A percentile compares a stretch with the other conserved stretches of the same genome.
These are phyloP conservation scores for Claviceps sp. DNA, from an alignment of 2,329 filamentous ascomycete genomes.

Conservation along the genomic window DNA sequence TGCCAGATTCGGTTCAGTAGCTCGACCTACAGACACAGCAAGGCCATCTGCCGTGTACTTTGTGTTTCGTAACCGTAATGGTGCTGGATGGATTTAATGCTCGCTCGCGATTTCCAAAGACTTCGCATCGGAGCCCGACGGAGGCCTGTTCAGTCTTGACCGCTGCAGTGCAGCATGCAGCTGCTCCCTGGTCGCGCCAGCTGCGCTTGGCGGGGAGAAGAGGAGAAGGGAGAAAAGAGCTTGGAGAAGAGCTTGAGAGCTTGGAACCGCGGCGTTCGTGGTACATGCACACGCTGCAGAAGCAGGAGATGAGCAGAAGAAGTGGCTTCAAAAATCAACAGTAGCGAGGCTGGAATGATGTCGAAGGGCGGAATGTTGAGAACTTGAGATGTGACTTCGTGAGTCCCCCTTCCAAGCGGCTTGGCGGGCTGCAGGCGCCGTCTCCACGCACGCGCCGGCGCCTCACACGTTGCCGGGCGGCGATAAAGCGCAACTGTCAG, in stretches of 20 bases:
- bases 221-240: background rate
- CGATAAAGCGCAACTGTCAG: constrained; percentile 9
- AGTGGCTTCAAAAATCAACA: background rate
- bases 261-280: background rate
- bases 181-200: constrained; percentile 32
- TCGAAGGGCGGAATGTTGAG: constrained; percentile 12
- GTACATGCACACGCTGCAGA: background rate
- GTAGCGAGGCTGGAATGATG: constrained; percentile 3
- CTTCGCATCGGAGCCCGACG: constrained; percentile 7
- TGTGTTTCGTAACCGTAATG: constrained; percentile 22
- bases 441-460: constrained; percentile 15
- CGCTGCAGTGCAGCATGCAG: constrained; percentile 37
- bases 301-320: background rate
- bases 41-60: constrained; percentile 25
- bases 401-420: constrained; percentile 8
- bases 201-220: constrained; percentile 4
- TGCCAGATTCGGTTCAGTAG: constrained; percentile 35
- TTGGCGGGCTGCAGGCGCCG: constrained; percentile 15
- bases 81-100: constrained; percentile 20
- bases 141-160: constrained; percentile 24
- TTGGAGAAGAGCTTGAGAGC: constrained; percentile 5
- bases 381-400: constrained; percentile 8
- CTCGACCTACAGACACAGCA: constrained; percentile 28
- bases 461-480: constrained; percentile 24
- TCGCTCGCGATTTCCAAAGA: constrained; percentile 4